These are phyloP conservation scores for Plantago elongata DNA, from an alignment of 257 asterid genomes.

Conservation along the genomic window DNA sequence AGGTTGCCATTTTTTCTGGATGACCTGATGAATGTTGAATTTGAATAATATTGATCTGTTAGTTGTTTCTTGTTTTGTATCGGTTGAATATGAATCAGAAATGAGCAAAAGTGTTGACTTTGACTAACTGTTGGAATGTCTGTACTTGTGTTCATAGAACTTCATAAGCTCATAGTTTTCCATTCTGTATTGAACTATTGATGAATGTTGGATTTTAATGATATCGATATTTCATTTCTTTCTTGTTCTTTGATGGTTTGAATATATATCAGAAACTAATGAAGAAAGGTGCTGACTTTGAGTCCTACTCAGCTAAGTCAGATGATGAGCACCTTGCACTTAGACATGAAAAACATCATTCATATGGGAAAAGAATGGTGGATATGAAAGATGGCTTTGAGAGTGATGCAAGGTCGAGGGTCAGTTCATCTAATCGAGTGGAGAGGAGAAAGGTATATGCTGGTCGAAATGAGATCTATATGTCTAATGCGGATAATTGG, in stretches of 20 bases:
- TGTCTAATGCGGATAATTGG: slow-evolving; percentile 11
- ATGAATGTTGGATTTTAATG: slow-evolving; percentile 9
- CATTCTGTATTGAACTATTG: too few species aligned
- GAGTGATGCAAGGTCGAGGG: slow-evolving; percentile 47
- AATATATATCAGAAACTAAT: slow-evolving; percentile 41
- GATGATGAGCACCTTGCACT: slow-evolving; percentile 28
- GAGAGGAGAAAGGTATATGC: slow-evolving; percentile 36
- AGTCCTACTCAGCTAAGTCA: slow-evolving; percentile 13
- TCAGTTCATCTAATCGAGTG: slow-evolving; percentile 43
- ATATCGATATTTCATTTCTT: slow-evolving; percentile 6
- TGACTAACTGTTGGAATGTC: too few species aligned
- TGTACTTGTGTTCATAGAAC: too few species aligned
- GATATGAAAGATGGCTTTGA: slow-evolving; percentile 43
- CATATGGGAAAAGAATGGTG: slow-evolving; percentile 34
- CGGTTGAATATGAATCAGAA: slow-evolving; percentile 38
- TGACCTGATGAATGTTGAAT: slow-evolving; percentile 1
- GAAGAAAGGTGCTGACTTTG: slow-evolving; percentile 21
- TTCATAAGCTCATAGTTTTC: too few species aligned
- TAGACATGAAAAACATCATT: slow-evolving; percentile 32
- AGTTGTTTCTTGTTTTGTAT: slow-evolving; percentile 11
- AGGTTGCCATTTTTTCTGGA: too few species aligned
- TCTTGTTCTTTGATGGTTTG: slow-evolving; percentile 25
- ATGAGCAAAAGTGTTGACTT: slow-evolving; percentile 26
- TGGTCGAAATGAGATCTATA: slow-evolving; percentile 31
- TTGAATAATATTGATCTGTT: slow-evolving; percentile 13